Percentiles rank a stretch among this genome's conserved stretches.
These are phyloP conservation scores for Leccinum subspadiceum DNA, from an alignment of 1,284 basidiomycete genomes.

Conservation along the genomic window DNA sequence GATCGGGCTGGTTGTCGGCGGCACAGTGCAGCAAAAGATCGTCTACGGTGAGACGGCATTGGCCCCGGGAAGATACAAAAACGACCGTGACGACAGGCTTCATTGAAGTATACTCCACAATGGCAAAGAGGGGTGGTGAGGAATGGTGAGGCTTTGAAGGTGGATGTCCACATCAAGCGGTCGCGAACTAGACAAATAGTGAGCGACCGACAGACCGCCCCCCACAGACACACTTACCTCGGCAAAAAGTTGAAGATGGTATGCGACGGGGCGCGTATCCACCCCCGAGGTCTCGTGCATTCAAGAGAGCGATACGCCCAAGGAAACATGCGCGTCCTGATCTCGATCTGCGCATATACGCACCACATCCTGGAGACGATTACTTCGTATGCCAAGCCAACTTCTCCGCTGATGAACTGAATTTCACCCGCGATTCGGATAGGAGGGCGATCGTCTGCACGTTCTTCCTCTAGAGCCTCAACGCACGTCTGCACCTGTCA, in stretches of 20 bases:
- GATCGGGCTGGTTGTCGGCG: conserved; percentile 81
- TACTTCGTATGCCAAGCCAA: too few relatives aligned
- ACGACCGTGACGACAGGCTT: conserved; percentile 77
- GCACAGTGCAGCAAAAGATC: conserved; percentile 89
- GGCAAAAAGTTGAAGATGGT: conserved; percentile 98
- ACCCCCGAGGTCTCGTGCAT: background rate
- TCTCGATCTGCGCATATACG: too few relatives aligned
- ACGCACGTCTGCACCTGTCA: too few relatives aligned
- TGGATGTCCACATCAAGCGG: conserved; percentile 95
- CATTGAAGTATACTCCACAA: conserved; percentile 83
- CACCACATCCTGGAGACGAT: too few relatives aligned
- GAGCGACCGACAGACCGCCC: background rate
- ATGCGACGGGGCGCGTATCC: conserved; percentile 55
- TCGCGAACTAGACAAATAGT: conserved; percentile 61
- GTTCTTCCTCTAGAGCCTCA: too few relatives aligned
- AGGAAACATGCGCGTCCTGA: too few relatives aligned
- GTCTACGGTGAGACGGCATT: conserved; percentile 90
- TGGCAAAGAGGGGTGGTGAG: conserved; percentile 93
- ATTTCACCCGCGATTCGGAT: too few relatives aligned
- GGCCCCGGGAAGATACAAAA: conserved; percentile 93
- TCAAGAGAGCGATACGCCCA: too few relatives aligned
- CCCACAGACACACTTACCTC: conserved; percentile 55
- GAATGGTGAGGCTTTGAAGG: conserved; percentile 91
- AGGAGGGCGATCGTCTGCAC: too few relatives aligned
- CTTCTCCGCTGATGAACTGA: too few relatives aligned